Evolutionary conservation across 1,284 basidiomycete genomes (phyloP).

Genomic region (Sphagnurus paluster): DNA sequence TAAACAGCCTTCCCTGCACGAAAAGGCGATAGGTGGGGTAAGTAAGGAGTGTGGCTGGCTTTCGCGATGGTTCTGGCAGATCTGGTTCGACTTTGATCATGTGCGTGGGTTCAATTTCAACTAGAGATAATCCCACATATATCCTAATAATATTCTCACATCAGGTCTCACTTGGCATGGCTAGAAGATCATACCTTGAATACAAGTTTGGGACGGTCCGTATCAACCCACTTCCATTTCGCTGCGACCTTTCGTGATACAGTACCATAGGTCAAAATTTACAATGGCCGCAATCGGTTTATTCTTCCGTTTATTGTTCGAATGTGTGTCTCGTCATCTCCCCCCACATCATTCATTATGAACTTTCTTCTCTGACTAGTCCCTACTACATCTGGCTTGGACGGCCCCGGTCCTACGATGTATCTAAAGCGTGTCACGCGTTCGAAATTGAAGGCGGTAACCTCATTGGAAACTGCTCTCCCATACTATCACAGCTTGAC

Average conservation of each 20-base stretch:
- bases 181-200: slow-evolving; percentile 75
- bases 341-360: background rate
- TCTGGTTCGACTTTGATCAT: slow-evolving; percentile 82
- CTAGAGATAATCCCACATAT: too few relatives aligned
- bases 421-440: slow-evolving; percentile 57
- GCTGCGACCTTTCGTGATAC: slow-evolving; percentile 5
- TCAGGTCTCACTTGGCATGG: slow-evolving; percentile 54
- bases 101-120: slow-evolving; percentile 41
- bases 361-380: slow-evolving; percentile 27
- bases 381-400: slow-evolving; percentile 83
- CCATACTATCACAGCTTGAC: slow-evolving; percentile 33
- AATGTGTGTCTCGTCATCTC: slow-evolving; percentile 41
- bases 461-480: slow-evolving; percentile 52
- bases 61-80: slow-evolving; percentile 81
- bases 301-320: slow-evolving; percentile 68
- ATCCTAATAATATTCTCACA: too few relatives aligned
- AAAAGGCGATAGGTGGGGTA: slow-evolving; percentile 70
- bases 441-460: slow-evolving; percentile 78
- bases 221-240: slow-evolving; percentile 6
- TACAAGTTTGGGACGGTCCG: slow-evolving; percentile 75
- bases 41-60: slow-evolving; percentile 75
- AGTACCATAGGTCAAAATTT: slow-evolving; percentile 51
- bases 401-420: slow-evolving; percentile 65
- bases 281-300: slow-evolving; percentile 77
- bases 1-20: slow-evolving; percentile 53